Base-by-base conservation (phyloP, 2,329 filamentous ascomycete species). In the Epichloe scottii region DNA sequence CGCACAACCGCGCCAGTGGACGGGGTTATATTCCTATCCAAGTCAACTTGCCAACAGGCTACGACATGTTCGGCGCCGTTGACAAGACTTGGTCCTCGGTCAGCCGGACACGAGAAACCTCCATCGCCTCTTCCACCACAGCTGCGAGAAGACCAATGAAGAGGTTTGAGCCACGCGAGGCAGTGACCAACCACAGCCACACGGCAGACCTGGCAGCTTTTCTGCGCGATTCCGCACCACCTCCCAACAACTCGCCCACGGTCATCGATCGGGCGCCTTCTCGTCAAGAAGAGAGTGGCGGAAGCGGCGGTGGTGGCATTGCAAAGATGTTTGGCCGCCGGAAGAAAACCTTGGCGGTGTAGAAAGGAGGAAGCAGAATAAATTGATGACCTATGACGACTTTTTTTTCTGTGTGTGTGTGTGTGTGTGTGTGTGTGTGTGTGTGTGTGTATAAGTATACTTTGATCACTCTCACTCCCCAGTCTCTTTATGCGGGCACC, bases 191-290 rank as follows among this genome's bases (percentile, higher is more conserved):
- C n/a, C 65, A 64, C 42, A 85, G 67, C n/a, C 66, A 69, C 44
- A 89, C 84, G 2, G 76, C 77, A 17, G 85, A 89, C 48, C 67
- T 91, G 43, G 85, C 87, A 0, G 79, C 81, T 48, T 91, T 91
- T 63, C 68, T 93, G 34, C 78, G 76, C 49, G 80, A 81, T 59
- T 85, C 84, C 14, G 82, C 75, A 35, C 85, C 85, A 3, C 81
- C 83, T 1, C 39, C 15, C 4, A 33, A 35, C 23, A 48, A 52
- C 2, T 71, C 74, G 14, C 59, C 66, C 23, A 56, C 63, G 26
- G 52, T 60, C 8, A 55, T 58, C 14, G 51, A 59, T 2, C 58
- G 58, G 7, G 26, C 50, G 17, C 58, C 60, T 6, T 52, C 61
- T n/a, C 62, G 63, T 17, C 66, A 72, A 46, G 66, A 68, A n/a